phyloP scores from a whole-genome alignment of 176 grass and related monocot genomes.

The Poa annua region DNA sequence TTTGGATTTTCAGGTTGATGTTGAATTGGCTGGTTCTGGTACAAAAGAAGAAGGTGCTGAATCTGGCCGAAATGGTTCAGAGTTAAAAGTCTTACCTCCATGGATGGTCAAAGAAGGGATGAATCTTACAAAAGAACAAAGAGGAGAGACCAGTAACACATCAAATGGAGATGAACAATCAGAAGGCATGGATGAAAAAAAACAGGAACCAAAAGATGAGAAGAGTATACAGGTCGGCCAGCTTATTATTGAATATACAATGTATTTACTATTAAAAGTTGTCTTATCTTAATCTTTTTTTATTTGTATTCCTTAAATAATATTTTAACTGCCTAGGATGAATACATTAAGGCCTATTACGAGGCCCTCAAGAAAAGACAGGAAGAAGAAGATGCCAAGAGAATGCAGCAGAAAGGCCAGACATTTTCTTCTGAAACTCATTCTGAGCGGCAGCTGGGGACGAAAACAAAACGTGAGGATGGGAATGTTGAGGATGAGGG shows the following conservation, averaged over 20 bases:
- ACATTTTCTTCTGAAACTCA: conserved; percentile 42
- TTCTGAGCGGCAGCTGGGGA: conserved; percentile 70
- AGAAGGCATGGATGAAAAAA: conserved; percentile 64
- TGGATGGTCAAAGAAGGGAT: conserved; percentile 99
- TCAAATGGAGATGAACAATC: conserved; percentile 48
- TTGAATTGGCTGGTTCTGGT: conserved; percentile 63
- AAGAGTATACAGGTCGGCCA: conserved; percentile 67
- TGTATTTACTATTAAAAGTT: conserved; percentile 26
- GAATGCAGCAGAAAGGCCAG: conserved; percentile 54
- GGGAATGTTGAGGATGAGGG: conserved; percentile 62
- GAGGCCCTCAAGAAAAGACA: conserved; percentile 68
- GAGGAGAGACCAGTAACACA: conserved; percentile 59
- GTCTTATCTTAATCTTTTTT: conserved; percentile 20
- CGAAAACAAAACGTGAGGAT: conserved; percentile 76
- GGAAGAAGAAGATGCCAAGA: conserved; percentile 59
- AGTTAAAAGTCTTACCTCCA: conserved; percentile 76
- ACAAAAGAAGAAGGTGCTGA: conserved; percentile 71
- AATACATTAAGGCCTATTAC: conserved; percentile 90
- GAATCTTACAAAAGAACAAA: conserved; percentile 97
- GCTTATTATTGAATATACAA: conserved; percentile 33
- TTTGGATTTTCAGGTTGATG: conserved; percentile 67
- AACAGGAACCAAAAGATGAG: conserved; percentile 70
- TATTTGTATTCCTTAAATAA: conserved; percentile 10
- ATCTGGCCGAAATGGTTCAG: conserved; percentile 55
- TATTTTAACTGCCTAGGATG: conserved; percentile 58